A percentile compares a stretch with the other conserved stretches of the same genome.
Conservation (phyloP, 345 rosid genomes). For the Psidium guajava region DNA sequence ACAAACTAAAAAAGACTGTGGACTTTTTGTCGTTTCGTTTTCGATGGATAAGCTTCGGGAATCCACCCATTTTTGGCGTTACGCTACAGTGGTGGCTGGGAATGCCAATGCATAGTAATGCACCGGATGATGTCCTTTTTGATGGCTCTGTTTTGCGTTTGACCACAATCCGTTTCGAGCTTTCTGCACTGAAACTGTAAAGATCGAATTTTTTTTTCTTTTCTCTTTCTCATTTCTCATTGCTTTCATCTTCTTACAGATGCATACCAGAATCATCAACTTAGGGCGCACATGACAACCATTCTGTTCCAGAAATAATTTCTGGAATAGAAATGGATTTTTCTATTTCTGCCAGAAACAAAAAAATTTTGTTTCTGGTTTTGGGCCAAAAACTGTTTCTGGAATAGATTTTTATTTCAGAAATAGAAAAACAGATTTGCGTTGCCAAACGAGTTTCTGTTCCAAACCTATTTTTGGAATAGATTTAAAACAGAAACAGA, state of each 20-base stretch:
- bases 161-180: neutral
- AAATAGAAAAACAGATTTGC: too few species aligned
- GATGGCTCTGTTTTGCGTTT: neutral
- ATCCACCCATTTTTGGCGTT: neutral
- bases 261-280: neutral
- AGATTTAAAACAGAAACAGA: too few species aligned
- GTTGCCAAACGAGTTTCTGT: too few species aligned
- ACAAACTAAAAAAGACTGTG: neutral
- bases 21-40: neutral
- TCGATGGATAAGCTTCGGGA: neutral
- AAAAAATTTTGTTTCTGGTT: too few species aligned
- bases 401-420: too few species aligned
- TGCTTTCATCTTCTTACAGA: neutral
- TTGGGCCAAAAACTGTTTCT: too few species aligned
- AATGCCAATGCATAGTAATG: neutral
- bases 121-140: neutral
- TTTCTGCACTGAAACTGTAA: neutral
- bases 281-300: too few species aligned
- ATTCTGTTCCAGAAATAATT: too few species aligned
- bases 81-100: neutral
- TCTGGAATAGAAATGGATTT: too few species aligned
- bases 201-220: neutral
- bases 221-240: neutral
- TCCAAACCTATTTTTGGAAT: too few species aligned
- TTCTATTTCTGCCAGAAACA: too few species aligned